A percentile compares a stretch with the other conserved stretches of the same genome.
phyloP scores from a whole-genome alignment of 2,329 filamentous ascomycete genomes.

The Aspergillus unguis region DNA sequence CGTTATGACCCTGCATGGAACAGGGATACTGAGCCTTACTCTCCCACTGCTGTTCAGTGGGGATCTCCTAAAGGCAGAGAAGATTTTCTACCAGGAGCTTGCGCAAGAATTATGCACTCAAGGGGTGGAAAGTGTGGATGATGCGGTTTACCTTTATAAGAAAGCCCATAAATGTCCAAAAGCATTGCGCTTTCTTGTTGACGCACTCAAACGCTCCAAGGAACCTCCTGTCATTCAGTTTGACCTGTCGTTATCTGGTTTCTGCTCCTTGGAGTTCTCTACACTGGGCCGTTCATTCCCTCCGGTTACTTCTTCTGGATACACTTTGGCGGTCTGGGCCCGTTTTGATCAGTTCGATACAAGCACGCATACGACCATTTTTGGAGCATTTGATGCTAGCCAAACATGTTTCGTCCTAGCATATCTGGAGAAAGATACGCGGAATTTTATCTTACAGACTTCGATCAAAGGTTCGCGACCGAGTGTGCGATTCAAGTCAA shows the following conservation, averaged over 20 bases:
- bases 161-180: conserved; percentile 51
- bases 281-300: conserved; percentile 84
- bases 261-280: conserved; percentile 83
- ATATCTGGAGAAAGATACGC: conserved; percentile 90
- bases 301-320: conserved; percentile 72
- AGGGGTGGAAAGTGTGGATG: conserved; percentile 75
- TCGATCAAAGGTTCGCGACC: conserved; percentile 81
- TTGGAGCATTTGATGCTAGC: conserved; percentile 86
- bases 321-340: conserved; percentile 87
- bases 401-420: conserved; percentile 92
- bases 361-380: conserved; percentile 85
- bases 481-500: conserved; percentile 88
- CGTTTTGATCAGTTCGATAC: conserved; percentile 82
- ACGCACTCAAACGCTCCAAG: conserved; percentile 69
- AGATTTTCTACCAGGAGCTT: conserved; percentile 60
- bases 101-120: conserved; percentile 68
- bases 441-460: conserved; percentile 92
- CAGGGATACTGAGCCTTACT: conserved; percentile 66
- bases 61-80: conserved; percentile 55
- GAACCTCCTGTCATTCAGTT: conserved; percentile 88
- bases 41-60: conserved; percentile 61
- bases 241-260: conserved; percentile 82
- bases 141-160: conserved; percentile 73
- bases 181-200: conserved; percentile 67
- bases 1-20: conserved; percentile 66